These are phyloP conservation scores for Podila epigama DNA, from an alignment of 192 early-diverging fungal species.

Conservation along the genomic window DNA sequence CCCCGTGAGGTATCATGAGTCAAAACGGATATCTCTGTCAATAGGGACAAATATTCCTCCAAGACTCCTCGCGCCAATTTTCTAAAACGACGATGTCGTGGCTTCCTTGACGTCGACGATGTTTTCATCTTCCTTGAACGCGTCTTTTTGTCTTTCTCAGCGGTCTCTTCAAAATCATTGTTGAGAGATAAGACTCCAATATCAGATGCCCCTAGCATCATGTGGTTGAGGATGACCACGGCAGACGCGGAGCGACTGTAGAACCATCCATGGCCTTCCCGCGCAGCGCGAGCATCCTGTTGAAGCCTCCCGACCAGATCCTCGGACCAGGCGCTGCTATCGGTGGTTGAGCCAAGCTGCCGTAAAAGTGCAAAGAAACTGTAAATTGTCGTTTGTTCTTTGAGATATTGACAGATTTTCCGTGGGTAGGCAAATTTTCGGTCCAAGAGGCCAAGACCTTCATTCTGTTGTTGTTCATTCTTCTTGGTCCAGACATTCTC, in stretches of 20 bases:
- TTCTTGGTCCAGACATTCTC: conserved; percentile 21
- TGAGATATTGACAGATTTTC: conserved; percentile 24
- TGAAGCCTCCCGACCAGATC: conserved; percentile 20
- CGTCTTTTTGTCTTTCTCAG: not conserved
- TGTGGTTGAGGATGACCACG: conserved; percentile 29
- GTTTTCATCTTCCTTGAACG: not conserved
- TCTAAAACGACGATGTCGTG: conserved; percentile 16
- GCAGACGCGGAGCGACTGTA: conserved; percentile 8
- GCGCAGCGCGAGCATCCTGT: conserved; percentile 14
- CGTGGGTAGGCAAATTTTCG: conserved; percentile 46
- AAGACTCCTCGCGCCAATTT: conserved; percentile 22
- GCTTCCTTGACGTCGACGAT: not conserved
- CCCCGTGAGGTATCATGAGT: conserved; percentile 10
- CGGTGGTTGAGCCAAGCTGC: conserved; percentile 29
- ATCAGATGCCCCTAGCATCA: conserved; percentile 18
- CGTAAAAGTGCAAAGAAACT: conserved; percentile 30
- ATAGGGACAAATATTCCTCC: conserved; percentile 26
- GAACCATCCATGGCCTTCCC: conserved; percentile 36
- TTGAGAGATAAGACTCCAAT: conserved; percentile 14
- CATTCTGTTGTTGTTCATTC: not conserved
- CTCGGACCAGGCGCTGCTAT: conserved; percentile 21
- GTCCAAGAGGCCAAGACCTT: conserved; percentile 5
- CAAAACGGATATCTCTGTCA: conserved; percentile 25
- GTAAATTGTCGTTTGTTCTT: conserved; percentile 19
- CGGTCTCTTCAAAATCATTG: no score